Conservation (phyloP, 2,329 filamentous ascomycete species). For the Aspergillus sp. region DNA sequence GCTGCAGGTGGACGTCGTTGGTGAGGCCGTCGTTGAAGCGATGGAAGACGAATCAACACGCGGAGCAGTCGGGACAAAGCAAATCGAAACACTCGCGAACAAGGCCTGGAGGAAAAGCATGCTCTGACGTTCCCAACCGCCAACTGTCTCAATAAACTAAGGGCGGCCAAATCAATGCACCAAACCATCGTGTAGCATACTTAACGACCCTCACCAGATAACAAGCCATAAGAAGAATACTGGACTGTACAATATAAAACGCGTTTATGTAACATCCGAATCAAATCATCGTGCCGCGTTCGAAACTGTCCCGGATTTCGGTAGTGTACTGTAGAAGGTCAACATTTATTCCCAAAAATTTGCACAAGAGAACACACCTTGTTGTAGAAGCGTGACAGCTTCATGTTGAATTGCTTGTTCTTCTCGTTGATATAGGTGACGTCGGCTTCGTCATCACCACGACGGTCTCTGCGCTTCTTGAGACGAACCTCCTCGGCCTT, state of each 20-base stretch:
- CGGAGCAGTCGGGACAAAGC: constrained; percentile 68
- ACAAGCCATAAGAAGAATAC: constrained; percentile 13
- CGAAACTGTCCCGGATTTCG: constrained; percentile 95
- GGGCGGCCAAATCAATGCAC: constrained; percentile 62
- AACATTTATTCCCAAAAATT: background rate
- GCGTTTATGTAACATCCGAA: constrained; percentile 11
- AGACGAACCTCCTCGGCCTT: constrained; percentile 81
- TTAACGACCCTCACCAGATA: background rate
- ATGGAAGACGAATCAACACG: constrained; percentile 64
- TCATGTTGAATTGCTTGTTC: constrained; percentile 99
- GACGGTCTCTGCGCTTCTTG: constrained; percentile 77
- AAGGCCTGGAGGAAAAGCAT: constrained; percentile 86
- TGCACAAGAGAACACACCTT: constrained; percentile 47
- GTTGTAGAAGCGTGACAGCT: constrained; percentile 92
- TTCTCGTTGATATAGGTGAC: constrained; percentile 99
- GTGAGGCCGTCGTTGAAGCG: constrained; percentile 83
- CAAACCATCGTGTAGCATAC: background rate
- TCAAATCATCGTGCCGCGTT: constrained; percentile 92
- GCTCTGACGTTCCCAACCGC: constrained; percentile 50
- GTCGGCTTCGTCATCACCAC: constrained; percentile 78
- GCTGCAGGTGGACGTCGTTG: constrained; percentile 77
- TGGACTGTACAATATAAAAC: constrained; percentile 12
- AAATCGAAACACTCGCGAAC: constrained; percentile 74
- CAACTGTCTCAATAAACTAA: constrained; percentile 32
- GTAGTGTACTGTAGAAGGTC: constrained; percentile 63